phyloP scores from a whole-genome alignment of 179 eudicot genomes.

The Amaranthus tricolor region DNA sequence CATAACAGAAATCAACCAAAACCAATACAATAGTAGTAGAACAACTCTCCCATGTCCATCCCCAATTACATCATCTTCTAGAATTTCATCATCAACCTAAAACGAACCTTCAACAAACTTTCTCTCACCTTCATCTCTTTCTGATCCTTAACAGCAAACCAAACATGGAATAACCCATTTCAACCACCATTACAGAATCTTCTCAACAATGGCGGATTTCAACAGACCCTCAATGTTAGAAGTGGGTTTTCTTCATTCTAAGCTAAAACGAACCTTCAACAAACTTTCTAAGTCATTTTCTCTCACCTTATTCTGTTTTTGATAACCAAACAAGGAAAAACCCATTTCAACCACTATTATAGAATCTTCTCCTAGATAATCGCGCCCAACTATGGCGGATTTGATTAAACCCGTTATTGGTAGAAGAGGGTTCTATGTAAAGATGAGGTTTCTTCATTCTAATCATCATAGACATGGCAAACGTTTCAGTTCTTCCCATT shows the following conservation, averaged over 20 bases:
- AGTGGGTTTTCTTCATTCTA: conserved; percentile 30
- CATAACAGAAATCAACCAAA: conserved; percentile 32
- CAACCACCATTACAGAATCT: conserved; percentile 27
- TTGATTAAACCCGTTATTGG: conserved; percentile 30
- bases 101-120: conserved; percentile 43
- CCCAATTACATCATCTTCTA: not conserved
- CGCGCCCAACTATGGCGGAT: conserved; percentile 38
- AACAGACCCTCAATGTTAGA: conserved; percentile 34
- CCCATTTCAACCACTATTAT: conserved; percentile 36
- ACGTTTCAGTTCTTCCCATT: conserved; percentile 3
- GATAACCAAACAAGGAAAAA: conserved; percentile 46
- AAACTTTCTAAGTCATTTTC: conserved; percentile 10
- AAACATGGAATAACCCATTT: conserved; percentile 43
- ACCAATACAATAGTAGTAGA: conserved; percentile 27
- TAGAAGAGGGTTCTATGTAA: conserved; percentile 43
- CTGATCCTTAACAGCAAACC: conserved; percentile 26
- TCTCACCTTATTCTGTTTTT: conserved; percentile 33
- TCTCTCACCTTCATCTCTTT: conserved; percentile 30
- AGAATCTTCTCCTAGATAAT: conserved; percentile 4
- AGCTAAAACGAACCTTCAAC: conserved; percentile 45
- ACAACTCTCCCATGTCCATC: not conserved
- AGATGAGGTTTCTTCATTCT: conserved; percentile 42
- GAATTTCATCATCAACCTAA: conserved; percentile 20
- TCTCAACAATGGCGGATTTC: conserved; percentile 40
- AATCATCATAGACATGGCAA: conserved; percentile 25